These are phyloP conservation scores for Cyclocybe aegerita DNA, from an alignment of 768 basidiomycete genomes.

Conservation along the genomic window DNA sequence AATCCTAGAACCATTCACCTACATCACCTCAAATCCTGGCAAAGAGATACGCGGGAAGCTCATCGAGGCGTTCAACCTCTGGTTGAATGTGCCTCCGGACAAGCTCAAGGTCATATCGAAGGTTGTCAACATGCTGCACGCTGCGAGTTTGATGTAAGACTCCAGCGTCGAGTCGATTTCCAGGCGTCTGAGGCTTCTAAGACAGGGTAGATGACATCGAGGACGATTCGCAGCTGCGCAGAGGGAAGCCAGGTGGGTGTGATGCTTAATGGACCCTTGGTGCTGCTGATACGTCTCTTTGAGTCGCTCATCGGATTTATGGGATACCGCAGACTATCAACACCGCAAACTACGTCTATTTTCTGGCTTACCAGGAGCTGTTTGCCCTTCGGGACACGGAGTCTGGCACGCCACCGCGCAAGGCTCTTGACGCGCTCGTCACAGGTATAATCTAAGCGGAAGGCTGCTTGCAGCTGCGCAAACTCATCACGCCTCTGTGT, in stretches of 20 bases:
- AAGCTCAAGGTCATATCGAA: constrained; percentile 73
- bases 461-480: not conserved
- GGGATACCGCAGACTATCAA: constrained; percentile 97
- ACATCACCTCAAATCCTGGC: constrained; percentile 81
- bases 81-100: constrained; percentile 79
- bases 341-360: constrained; percentile 95
- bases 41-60: constrained; percentile 89
- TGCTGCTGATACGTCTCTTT: not conserved
- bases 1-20: constrained; percentile 85
- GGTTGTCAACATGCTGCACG: constrained; percentile 93
- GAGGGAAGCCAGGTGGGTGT: constrained; percentile 75
- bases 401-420: constrained; percentile 25
- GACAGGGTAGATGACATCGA: constrained; percentile 91
- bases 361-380: constrained; percentile 87
- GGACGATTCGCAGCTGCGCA: constrained; percentile 82
- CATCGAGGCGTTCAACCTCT: constrained; percentile 90
- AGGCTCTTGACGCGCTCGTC: constrained; percentile 67
- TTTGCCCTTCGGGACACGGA: constrained; percentile 49
- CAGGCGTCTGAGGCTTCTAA: not conserved
- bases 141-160: constrained; percentile 84
- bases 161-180: not conserved
- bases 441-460: constrained; percentile 49
- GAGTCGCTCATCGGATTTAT: constrained; percentile 94
- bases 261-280: not conserved
- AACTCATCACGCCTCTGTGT: not conserved